Evolutionary conservation across 2,329 filamentous ascomycete species (phyloP), one percentile per base, ranked within the genome.

Genomic region (Aspergillus pseudotamarii): DNA sequence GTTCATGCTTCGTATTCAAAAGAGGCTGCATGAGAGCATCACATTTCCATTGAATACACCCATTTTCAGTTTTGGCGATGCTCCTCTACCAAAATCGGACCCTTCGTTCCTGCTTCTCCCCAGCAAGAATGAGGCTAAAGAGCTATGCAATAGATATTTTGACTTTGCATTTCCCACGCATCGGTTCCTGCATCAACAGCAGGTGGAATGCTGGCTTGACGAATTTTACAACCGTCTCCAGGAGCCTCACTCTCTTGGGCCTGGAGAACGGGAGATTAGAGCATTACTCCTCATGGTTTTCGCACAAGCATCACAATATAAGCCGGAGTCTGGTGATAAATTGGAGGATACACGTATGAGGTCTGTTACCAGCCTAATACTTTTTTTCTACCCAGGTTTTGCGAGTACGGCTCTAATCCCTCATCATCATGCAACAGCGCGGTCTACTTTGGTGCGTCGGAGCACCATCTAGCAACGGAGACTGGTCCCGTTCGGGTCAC

Each of bases 211-310:
- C 8, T 70, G 66, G 66, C 51, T 68, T n/a, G 63, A 65, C 6
- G 61, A 64, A 30, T 16, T 67, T 70, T 70, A 70, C 38, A 9
- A 46, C 3, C 34, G 53, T 43, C 36, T 63, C n/a, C 46, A 57
- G 19, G 53, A 48, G 6, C 34, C 61, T 1, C 46, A 65, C 10
- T 12, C 53, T 6, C 43, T 48, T 3, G 59, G 41, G 9, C 60
- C 63, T 11, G 65, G 65, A 3, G 55, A 50, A 11, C 55, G 63
- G 51, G 65, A 60, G 30, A 61, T 58, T 81, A 75, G 80, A 1
- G 83, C 83, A 0, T 68, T 85, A 23, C 71, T 87, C 1, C 80
- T 86, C 41, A 81, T 86, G 70, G 80, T 85, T 1, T 82, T 88
- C 65, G 85, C 85, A 0, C 84, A 85, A 23, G 83, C 79, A 16